These are phyloP conservation scores for Penicillium oxalicum DNA, from an alignment of 2,329 filamentous ascomycete species.

Conservation along the genomic window DNA sequence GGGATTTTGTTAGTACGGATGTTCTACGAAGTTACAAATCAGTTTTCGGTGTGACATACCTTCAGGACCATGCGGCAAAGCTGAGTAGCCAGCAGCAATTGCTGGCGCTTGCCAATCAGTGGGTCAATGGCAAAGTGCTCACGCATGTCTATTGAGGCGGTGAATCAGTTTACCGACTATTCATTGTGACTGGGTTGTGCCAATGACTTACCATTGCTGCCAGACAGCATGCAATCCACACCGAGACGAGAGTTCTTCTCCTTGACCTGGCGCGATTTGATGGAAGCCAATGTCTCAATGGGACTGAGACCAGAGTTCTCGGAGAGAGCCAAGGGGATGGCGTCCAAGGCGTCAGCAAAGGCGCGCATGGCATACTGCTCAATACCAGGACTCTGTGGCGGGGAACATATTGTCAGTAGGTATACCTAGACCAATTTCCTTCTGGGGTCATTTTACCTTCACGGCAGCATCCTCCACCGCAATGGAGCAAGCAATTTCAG, in stretches of 20 bases:
- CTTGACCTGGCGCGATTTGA: slow-evolving; percentile 96
- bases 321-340: slow-evolving; percentile 88
- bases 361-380: slow-evolving; percentile 99
- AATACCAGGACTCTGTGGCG: slow-evolving; percentile 70
- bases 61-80: slow-evolving; percentile 97
- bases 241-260: slow-evolving; percentile 72
- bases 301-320: slow-evolving; percentile 96
- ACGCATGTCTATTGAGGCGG: slow-evolving; percentile 70
- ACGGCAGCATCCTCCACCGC: slow-evolving; percentile 92
- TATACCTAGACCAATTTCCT: neutral
- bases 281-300: slow-evolving; percentile 86
- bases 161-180: slow-evolving; percentile 6
- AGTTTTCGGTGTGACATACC: slow-evolving; percentile 41
- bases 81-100: slow-evolving; percentile 92
- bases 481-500: slow-evolving; percentile 93
- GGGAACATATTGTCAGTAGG: slow-evolving; percentile 6
- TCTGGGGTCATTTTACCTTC: slow-evolving; percentile 47
- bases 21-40: neutral
- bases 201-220: slow-evolving; percentile 64
- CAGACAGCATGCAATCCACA: slow-evolving; percentile 95
- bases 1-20: slow-evolving; percentile 14
- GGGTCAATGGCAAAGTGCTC: slow-evolving; percentile 97
- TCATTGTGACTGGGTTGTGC: too few species aligned
- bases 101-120: slow-evolving; percentile 95
- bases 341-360: slow-evolving; percentile 89